Base-by-base conservation (phyloP, 192 early-diverging fungal species). In the Chytriomyces sp. region DNA sequence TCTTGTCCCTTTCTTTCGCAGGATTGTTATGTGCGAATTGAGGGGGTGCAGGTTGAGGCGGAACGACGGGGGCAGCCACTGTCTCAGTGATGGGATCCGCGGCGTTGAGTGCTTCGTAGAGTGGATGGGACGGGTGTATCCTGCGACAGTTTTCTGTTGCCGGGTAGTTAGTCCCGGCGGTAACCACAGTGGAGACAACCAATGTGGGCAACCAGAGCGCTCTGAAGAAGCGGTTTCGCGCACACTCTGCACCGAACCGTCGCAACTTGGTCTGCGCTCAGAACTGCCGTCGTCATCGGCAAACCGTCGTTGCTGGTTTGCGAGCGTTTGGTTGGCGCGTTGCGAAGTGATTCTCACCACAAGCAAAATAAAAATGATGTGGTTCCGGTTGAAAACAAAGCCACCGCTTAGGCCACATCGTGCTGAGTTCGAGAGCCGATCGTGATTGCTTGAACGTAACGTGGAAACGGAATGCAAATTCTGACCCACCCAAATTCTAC, bases 171-270 rank as follows among this genome's bases (percentile, higher is more conserved):
- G 14, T 22, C 28, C 31, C 37, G 41, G 34, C 17, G 4, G 37
- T 8, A 28, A 4, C 17, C 7, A 6, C 37, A 52, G 63, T 40
- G 22, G 30, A n/a, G n/a, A n/a, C n/a, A n/a, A 89, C 89, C 85
- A 73, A 82, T 34, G 74, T 94, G 93, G 5, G 84, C 78, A 22
- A 80, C 78, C 52, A 91, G 88, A 6, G 79, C 84, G 22, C 80
- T 84, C 6, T 89, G 81, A 12, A 92, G 64, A 32, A 94, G 70
- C 5, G 89, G 82, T 60, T 89, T 89, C 19, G 80, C 39, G 66
- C 93, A 94, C 14, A 64, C 62, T 26, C 84, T 86, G 75, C 93
- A 94, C 14, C 78, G 80, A 26, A 93, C 88, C 6, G 91, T 71
- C 8, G 86, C 81, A 22, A 84, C 53, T 12, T 89, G 86, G 25